Percentiles rank a stretch among this genome's conserved stretches.
phyloP scores from a whole-genome alignment of 2,329 filamentous ascomycete genomes.

The Epichloe gansuensis region DNA sequence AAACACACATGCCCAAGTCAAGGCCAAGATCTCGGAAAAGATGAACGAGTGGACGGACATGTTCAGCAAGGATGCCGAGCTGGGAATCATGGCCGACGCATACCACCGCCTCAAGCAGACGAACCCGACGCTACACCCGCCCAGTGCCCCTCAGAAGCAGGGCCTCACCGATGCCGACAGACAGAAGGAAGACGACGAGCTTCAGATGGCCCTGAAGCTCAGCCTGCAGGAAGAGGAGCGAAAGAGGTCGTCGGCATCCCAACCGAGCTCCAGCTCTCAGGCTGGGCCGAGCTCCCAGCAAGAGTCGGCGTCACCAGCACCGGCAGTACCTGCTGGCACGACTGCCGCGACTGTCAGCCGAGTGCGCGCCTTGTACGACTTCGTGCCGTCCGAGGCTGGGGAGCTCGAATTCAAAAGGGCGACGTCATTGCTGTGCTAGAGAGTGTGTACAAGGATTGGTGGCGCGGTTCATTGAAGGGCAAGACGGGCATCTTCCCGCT shows the following conservation, averaged over 20 bases:
- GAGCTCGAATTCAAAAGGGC: constrained; percentile 94
- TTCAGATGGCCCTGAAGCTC: constrained; percentile 89
- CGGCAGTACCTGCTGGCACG: constrained; percentile 63
- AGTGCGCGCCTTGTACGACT: constrained; percentile 88
- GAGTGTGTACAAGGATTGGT: constrained; percentile 99
- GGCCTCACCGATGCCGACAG: constrained; percentile 82
- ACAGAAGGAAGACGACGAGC: constrained; percentile 90
- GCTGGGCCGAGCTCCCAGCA: constrained; percentile 27
- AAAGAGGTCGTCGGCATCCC: constrained; percentile 35
- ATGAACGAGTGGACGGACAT: constrained; percentile 96
- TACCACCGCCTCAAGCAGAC: constrained; percentile 72
- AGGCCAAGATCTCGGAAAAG: constrained; percentile 89
- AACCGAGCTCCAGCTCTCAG: constrained; percentile 20
- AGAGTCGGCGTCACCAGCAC: constrained; percentile 28
- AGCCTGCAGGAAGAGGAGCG: constrained; percentile 79
- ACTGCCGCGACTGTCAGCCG: constrained; percentile 93
- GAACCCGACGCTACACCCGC: constrained; percentile 83
- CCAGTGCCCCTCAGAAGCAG: constrained; percentile 86
- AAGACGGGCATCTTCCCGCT: constrained; percentile 96
- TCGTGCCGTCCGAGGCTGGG: constrained; percentile 83
- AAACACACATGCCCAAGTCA: constrained; percentile 93
- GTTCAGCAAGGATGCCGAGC: constrained; percentile 78
- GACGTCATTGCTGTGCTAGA: constrained; percentile 96
- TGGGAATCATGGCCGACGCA: constrained; percentile 95
- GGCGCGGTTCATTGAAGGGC: constrained; percentile 88